Evolutionary conservation across 2,329 filamentous ascomycete genomes (phyloP), one percentile per base, ranked within the genome.

Genomic region (Trichoderma sp.): DNA sequence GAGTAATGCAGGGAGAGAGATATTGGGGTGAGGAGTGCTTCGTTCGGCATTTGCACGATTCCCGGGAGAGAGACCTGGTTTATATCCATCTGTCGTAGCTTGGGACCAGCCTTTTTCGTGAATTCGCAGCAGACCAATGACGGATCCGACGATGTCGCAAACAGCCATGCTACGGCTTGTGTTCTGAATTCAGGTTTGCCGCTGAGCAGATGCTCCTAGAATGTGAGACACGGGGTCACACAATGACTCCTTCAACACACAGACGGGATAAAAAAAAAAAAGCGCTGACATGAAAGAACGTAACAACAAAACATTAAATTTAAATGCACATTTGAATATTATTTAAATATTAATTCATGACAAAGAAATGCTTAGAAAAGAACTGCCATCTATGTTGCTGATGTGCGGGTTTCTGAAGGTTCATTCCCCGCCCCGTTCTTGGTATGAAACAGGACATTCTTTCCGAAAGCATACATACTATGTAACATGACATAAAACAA

Each of bases 211-310:
- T 10, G 42, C 8, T 34, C 7, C 25, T 13, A 22, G 1, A 27
- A 67, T 39, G 29, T 60, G 56, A 67, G 64, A 67, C 64, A 67
- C 39, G n/a, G 15, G 27, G 42, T 25, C 64, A 60, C 22, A n/a
- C 15, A 29, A 29, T 12, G n/a, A 32, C 13, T 19, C 8, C 15
- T 34, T 17, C 2, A 29, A 54, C 52, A 34, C 52, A 54, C 52
- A 32, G 29, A 54, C 52, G 27, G 17, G 25, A 32, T 17, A 27
- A n/a, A 1, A 5, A 19, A 19, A 32, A 34, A 13, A 27, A 32
- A 34, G 52, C 9, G 32, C 17, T 19, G 27, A 34, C 15, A 27
- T 8, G 5, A 5, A 29, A 9, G 1, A n/a, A 29, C 50, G 17
- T 53, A n/a, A n/a, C 17, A 19, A 42, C 10, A 19, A 17, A 42